Base-by-base conservation (phyloP, 2,329 filamentous ascomycete genomes). In the Claviceps paspali region DNA sequence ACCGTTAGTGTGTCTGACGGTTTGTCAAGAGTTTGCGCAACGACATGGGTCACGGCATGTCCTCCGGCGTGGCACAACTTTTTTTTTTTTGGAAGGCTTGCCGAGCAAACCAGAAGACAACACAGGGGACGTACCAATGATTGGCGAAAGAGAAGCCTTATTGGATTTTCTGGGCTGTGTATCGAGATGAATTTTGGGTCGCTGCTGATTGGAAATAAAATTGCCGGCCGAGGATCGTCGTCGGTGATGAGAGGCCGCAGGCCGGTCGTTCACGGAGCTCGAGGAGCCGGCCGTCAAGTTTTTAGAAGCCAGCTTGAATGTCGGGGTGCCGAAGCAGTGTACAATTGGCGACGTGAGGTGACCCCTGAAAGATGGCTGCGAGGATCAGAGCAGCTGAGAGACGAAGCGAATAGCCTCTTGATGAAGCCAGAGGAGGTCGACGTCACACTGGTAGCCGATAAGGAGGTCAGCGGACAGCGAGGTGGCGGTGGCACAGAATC, bases 261-360 rank as follows among this genome's bases (percentile, higher is more conserved):
- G 62, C 47, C 61, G 57, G 55, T 67, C 65, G 59, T 61, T 65
- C 49, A 63, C 64, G 49, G 68, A 69, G 55, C 58, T 61, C 58
- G 71, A 73, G 42, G 71, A 68, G 53, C 68, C 68, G 47, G 63
- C 60, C 48, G 60, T 54, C 46, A 59, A 54, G 45, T 58, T 63
- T 60, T 60, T 54, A 48, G 64, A 61, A 59, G 67, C 69, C 70
- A 75, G 65, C 47, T 60, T 67, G 57, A 47, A 44, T 47, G 46
- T 43, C 43, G 35, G 35, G 38, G 33, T 45, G 42, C 41, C 39
- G 45, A 43, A 40, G n/a, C 22, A 19, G 37, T 26, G 9, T 30
- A 38, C 15, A 3, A 23, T 15, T 30, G 33, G 33, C 37, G 24
- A 26, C 6, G 24, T 11, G 29, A 15, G 14, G 14, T 23, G 35